Evolutionary conservation across 202 grass and related monocot species (phyloP).

Genomic region (Zizania palustris): DNA sequence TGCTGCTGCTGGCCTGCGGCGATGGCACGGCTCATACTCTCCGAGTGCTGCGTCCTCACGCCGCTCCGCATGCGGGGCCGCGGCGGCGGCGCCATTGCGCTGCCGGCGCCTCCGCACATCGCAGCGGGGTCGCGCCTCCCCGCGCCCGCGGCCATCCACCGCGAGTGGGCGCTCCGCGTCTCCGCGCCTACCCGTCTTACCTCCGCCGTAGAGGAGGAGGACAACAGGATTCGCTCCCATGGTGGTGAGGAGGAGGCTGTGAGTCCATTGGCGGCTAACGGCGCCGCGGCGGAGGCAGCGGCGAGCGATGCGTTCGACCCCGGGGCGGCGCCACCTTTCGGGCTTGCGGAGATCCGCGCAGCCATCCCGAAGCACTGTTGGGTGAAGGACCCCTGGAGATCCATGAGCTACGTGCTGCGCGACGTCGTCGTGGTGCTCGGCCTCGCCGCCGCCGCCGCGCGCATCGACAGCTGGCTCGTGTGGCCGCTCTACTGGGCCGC

Average conservation of each 20-base stretch:
- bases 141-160: constrained; percentile 46
- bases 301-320: constrained; percentile 53
- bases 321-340: constrained; percentile 75
- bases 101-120: constrained; percentile 35
- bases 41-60: constrained; percentile 68
- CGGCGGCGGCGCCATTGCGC: constrained; percentile 51
- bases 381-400: constrained; percentile 87
- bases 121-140: constrained; percentile 34
- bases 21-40: constrained; percentile 80
- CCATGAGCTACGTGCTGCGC: constrained; percentile 86
- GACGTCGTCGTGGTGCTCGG: constrained; percentile 79
- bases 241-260: neutral
- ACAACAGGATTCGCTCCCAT: neutral
- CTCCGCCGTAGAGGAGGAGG: constrained; percentile 54
- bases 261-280: constrained; percentile 2
- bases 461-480: constrained; percentile 74
- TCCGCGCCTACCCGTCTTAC: constrained; percentile 62
- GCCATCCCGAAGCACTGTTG: constrained; percentile 98
- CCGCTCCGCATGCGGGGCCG: constrained; percentile 61
- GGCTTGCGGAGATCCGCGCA: constrained; percentile 83
- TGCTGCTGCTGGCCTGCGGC: neutral
- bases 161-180: constrained; percentile 79
- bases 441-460: constrained; percentile 76
- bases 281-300: neutral
- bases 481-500: constrained; percentile 99